These are phyloP conservation scores for Centrapalus pauciflorus DNA, from an alignment of 129 eudicot genomes.

Conservation along the genomic window DNA sequence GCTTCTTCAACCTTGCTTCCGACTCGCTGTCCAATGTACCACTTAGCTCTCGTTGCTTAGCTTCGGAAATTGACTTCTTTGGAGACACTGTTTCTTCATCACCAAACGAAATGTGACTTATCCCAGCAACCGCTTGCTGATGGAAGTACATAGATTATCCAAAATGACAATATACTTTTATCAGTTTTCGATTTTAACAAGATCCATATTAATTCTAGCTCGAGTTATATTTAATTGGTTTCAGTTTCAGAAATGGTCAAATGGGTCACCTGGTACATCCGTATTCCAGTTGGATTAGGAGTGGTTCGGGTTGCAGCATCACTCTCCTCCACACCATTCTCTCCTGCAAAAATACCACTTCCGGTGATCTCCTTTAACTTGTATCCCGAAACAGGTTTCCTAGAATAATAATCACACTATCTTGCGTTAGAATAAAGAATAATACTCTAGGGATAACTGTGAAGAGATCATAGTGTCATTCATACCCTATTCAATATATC, in stretches of 20 bases:
- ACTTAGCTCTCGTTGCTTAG: slow-evolving; percentile 87
- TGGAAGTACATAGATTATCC: neutral
- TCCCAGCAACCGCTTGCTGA: slow-evolving; percentile 83
- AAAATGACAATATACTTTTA: too few relatives aligned
- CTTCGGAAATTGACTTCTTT: slow-evolving; percentile 73
- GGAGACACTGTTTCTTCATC: slow-evolving; percentile 73
- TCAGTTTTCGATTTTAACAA: too few relatives aligned
- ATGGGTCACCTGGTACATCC: slow-evolving; percentile 82
- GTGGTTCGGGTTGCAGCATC: slow-evolving; percentile 40
- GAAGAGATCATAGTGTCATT: neutral
- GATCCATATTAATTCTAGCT: too few relatives aligned
- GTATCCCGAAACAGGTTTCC: slow-evolving; percentile 45
- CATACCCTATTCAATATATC: neutral
- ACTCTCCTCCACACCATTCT: slow-evolving; percentile 23
- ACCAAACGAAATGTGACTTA: slow-evolving; percentile 83
- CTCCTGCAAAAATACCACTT: slow-evolving; percentile 44
- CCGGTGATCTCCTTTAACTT: slow-evolving; percentile 46
- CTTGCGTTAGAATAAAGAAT: neutral
- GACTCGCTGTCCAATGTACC: slow-evolving; percentile 73
- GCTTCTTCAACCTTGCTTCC: slow-evolving; percentile 79
- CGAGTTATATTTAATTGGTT: too few relatives aligned
- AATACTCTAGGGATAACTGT: neutral
- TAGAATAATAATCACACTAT: slow-evolving; percentile 10
- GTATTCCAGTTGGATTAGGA: slow-evolving; percentile 68
- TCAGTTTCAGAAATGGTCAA: neutral